phyloP scores from a whole-genome alignment of 2,329 filamentous ascomycete genomes.

The Microcyclosporella mali region DNA sequence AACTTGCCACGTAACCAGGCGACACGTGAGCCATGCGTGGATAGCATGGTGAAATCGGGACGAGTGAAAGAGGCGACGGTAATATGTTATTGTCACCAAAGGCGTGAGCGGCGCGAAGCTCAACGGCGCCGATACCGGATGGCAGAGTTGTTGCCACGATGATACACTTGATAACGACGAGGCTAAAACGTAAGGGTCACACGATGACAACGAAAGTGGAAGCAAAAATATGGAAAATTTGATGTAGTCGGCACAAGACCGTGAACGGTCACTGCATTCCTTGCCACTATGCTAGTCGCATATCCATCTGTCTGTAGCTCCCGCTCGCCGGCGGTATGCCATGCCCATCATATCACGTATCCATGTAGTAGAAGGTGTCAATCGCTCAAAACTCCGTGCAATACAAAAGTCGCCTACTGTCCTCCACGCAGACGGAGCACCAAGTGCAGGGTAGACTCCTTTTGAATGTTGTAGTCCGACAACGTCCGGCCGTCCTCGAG shows the following conservation, averaged over 20 bases:
- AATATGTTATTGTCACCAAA: no score
- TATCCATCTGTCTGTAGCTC: constrained; percentile 1
- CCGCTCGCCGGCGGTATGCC: constrained; percentile 8
- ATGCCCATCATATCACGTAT: constrained; percentile 12
- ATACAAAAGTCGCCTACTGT: constrained; percentile 73
- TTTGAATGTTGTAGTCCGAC: constrained; percentile 99
- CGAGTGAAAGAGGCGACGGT: no score
- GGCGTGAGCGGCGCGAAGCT: neutral
- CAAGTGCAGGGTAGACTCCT: constrained; percentile 97
- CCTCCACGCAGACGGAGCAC: constrained; percentile 98
- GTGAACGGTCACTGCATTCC: constrained; percentile 3
- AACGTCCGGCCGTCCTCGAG: constrained; percentile 99
- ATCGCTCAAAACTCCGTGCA: constrained; percentile 79
- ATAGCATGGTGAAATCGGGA: no score
- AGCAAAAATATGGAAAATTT: neutral
- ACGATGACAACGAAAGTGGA: neutral
- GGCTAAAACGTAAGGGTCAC: neutral
- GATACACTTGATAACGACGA: neutral
- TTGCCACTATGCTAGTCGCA: constrained; percentile 1
- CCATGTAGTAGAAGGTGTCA: constrained; percentile 3
- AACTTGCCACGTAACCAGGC: neutral
- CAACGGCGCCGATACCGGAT: neutral
- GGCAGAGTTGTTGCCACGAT: neutral
- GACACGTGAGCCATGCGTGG: no score
- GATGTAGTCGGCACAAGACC: neutral